Base-by-base conservation (phyloP, 1,284 basidiomycete species). In the Pseudozyma sp. region DNA sequence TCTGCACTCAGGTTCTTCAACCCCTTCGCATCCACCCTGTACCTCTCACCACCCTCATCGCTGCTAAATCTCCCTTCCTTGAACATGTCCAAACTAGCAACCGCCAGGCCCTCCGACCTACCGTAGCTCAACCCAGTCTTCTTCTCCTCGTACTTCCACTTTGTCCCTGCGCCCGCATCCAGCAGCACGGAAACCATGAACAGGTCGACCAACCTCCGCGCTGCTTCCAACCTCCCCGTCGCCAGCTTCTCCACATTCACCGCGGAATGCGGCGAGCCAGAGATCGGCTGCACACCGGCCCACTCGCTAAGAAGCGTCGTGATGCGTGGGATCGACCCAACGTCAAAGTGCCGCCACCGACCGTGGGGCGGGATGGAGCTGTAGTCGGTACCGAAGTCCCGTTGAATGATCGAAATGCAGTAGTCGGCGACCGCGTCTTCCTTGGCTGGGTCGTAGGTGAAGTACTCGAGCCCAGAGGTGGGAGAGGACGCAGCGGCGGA, bases 71-170 rank as follows among this genome's bases (percentile, higher is more conserved):
- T 42, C 7, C 71, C 71, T 1, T 50, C 47, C 6, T 45, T 85
- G 77, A 97, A 98, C 93, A 97, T 97, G 81, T 93, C 90, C 50
- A 94, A 86, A 78, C 92, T 94, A 0, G 94, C 95, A 5, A 97
- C 91, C 0, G 92, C 95, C n/a, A 98, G 87, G 0, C 94, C 95
- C 83, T 98, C 95, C 1, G 92, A 93, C 49, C 95, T 87, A 17
- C 87, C 86, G 80, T 92, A 94, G 9, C 85, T 86, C 79, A 88
- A 85, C 0, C 88, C 89, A 0, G 89, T 89, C 35, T 79, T 79
- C 10, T 86, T 85, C 75, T 96, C 94, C 11, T 86, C 87, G 84
- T 92, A 97, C 14, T 85, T 85, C 95, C 95, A 97, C 16, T 85
- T 84, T 68, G 90, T 90, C 0, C 95, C 95, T 0, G 94, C 95